Percentiles rank a stretch among this genome's conserved stretches.
Conservation (phyloP, 257 asterid genomes). For the Fraxinus pennsylvanica region DNA sequence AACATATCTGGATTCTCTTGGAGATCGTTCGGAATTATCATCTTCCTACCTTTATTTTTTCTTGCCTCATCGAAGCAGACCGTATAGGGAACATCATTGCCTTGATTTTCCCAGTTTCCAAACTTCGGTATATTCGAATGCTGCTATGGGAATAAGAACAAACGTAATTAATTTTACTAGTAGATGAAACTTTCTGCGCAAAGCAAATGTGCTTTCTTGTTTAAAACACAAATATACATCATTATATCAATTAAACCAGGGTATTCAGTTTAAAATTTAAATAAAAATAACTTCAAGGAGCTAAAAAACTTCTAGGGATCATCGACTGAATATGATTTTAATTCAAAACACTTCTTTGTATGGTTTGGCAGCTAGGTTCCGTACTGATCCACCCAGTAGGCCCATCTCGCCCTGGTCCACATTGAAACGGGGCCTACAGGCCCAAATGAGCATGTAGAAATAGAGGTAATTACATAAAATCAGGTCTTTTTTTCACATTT, state of each 20-base stretch:
- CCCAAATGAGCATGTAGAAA: no score
- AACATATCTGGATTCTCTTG: constrained; percentile 62
- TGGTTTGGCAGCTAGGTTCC: not conserved
- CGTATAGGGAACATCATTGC: constrained; percentile 64
- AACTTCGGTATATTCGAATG: constrained; percentile 67
- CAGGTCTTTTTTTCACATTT: no score
- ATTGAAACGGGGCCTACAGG: not conserved
- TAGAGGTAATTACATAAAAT: no score
- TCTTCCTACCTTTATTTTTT: constrained; percentile 61
- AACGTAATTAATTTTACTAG: not conserved
- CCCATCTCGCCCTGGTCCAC: not conserved
- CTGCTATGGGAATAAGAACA: constrained; percentile 32
- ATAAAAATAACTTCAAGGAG: no score
- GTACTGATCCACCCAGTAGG: not conserved
- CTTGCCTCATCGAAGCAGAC: constrained; percentile 74
- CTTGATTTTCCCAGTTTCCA: constrained; percentile 58
- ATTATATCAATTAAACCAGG: no score
- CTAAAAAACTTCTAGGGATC: no score
- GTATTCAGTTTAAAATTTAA: no score
- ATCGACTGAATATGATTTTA: no score
- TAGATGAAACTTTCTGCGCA: no score
- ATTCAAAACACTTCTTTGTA: no score
- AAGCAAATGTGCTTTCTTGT: no score
- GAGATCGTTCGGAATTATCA: constrained; percentile 80
- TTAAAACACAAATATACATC: not conserved